Percentiles rank a stretch among this genome's conserved stretches.
Conservation (phyloP, 2,329 filamentous ascomycete genomes). For the Thelonectria olida region DNA sequence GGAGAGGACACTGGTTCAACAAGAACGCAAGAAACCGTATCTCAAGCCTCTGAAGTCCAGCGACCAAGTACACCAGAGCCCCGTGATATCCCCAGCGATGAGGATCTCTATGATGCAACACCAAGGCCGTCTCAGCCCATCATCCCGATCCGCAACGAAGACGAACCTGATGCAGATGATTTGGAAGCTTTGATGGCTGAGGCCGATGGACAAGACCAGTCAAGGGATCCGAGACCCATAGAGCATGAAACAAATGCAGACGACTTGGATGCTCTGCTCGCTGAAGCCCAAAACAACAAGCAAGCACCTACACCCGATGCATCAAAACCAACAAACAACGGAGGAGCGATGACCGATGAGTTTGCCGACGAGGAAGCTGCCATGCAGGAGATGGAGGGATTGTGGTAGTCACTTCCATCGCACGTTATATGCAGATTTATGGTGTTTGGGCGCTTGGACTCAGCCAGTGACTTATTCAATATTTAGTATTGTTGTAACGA, state of each 20-base stretch:
- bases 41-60: slow-evolving; percentile 47
- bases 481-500: too few relatives aligned
- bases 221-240: slow-evolving; percentile 9
- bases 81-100: slow-evolving; percentile 49
- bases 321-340: neutral
- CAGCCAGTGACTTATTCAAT: too few relatives aligned
- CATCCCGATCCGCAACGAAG: slow-evolving; percentile 35
- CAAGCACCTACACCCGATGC: slow-evolving; percentile 23
- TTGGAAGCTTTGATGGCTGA: slow-evolving; percentile 64
- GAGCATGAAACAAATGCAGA: slow-evolving; percentile 50
- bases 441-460: slow-evolving; percentile 15
- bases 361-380: slow-evolving; percentile 73
- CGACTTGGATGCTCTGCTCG: slow-evolving; percentile 63
- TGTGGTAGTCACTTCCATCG: slow-evolving; percentile 52
- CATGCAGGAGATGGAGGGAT: slow-evolving; percentile 70
- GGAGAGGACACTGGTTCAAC: slow-evolving; percentile 32
- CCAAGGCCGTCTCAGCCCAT: slow-evolving; percentile 45
- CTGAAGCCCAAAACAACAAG: slow-evolving; percentile 51
- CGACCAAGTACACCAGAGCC: slow-evolving; percentile 40
- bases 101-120: slow-evolving; percentile 66
- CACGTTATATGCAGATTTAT: neutral
- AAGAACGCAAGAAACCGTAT: slow-evolving; percentile 44
- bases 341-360: slow-evolving; percentile 41
- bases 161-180: slow-evolving; percentile 56
- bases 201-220: slow-evolving; percentile 45